These are phyloP conservation scores for Pyrrhoderma noxium DNA, from an alignment of 1,284 basidiomycete species.

Conservation along the genomic window DNA sequence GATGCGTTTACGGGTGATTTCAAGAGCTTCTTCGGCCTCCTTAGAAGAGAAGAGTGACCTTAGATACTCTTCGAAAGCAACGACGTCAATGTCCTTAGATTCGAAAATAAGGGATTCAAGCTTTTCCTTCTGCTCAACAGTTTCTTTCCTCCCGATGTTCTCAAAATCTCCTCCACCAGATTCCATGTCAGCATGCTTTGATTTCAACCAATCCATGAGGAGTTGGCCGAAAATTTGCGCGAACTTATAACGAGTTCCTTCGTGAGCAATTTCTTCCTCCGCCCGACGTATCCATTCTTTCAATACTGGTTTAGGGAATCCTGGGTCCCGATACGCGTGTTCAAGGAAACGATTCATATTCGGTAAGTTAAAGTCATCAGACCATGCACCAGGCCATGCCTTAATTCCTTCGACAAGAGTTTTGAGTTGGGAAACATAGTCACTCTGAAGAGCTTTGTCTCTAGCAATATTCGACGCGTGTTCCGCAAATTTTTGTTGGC, in stretches of 20 bases:
- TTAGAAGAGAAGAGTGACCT: conserved; percentile 30
- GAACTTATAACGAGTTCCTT: conserved; percentile 16
- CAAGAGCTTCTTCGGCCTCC: conserved; percentile 25
- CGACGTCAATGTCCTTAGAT: conserved; percentile 28
- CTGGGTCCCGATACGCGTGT: conserved; percentile 12
- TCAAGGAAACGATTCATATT: conserved; percentile 14
- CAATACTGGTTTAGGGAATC: conserved; percentile 7
- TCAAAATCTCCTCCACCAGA: conserved; percentile 19
- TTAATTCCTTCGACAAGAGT: conserved; percentile 12
- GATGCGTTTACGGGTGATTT: conserved; percentile 26
- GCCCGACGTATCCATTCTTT: conserved; percentile 12
- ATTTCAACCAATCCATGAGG: conserved; percentile 16
- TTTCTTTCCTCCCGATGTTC: conserved; percentile 35
- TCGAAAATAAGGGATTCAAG: conserved; percentile 36
- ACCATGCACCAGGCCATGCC: conserved; percentile 14
- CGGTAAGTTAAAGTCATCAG: conserved; percentile 6
- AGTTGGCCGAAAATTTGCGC: conserved; percentile 15
- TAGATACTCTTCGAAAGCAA: conserved; percentile 29
- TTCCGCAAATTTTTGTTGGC: conserved; percentile 14
- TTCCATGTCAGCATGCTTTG: background rate
- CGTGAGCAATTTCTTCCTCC: conserved; percentile 11
- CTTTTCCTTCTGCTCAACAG: conserved; percentile 35
- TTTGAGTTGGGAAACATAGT: conserved; percentile 4
- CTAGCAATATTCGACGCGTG: conserved; percentile 1
- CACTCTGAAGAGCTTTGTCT: background rate